Evolutionary conservation across 2,329 filamentous ascomycete genomes (phyloP).

Genomic region (Fusarium nodosum): DNA sequence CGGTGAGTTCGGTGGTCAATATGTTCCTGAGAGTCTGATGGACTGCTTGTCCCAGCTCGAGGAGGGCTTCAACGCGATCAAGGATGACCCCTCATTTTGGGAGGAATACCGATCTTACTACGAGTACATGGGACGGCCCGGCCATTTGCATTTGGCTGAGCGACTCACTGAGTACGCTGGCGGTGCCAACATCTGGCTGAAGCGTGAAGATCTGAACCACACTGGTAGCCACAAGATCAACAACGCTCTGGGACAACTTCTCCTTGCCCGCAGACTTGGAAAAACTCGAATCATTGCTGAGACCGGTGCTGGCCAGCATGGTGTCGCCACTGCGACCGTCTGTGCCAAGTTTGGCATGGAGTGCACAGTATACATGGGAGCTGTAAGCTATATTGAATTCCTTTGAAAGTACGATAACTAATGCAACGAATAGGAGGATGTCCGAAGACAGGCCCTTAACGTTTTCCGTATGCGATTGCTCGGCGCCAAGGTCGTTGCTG

Average conservation of each 20-base stretch:
- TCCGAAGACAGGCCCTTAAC: constrained; percentile 94
- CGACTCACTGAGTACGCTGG: constrained; percentile 89
- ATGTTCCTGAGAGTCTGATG: constrained; percentile 97
- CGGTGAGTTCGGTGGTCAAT: constrained; percentile 96
- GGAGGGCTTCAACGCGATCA: constrained; percentile 88
- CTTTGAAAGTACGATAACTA: constrained; percentile 30
- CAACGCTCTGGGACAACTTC: constrained; percentile 93
- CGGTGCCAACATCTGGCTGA: constrained; percentile 96
- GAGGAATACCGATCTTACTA: constrained; percentile 97
- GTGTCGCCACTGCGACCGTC: constrained; percentile 96
- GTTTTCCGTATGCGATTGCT: constrained; percentile 99
- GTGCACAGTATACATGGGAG: constrained; percentile 98
- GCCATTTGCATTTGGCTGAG: constrained; percentile 89
- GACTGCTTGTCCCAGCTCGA: constrained; percentile 94
- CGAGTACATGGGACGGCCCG: constrained; percentile 95
- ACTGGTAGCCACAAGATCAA: constrained; percentile 99
- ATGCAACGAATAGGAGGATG: constrained; percentile 76
- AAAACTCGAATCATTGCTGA: constrained; percentile 99
- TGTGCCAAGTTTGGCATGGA: constrained; percentile 99
- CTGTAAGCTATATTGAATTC: constrained; percentile 59
- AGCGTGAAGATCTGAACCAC: constrained; percentile 97
- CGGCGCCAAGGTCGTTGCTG: constrained; percentile 90
- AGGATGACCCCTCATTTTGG: constrained; percentile 93
- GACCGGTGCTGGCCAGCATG: constrained; percentile 97
- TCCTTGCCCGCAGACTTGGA: constrained; percentile 86